Evolutionary conservation across 306 rosid genomes (phyloP).

Genomic region (Cicer yamashitae): DNA sequence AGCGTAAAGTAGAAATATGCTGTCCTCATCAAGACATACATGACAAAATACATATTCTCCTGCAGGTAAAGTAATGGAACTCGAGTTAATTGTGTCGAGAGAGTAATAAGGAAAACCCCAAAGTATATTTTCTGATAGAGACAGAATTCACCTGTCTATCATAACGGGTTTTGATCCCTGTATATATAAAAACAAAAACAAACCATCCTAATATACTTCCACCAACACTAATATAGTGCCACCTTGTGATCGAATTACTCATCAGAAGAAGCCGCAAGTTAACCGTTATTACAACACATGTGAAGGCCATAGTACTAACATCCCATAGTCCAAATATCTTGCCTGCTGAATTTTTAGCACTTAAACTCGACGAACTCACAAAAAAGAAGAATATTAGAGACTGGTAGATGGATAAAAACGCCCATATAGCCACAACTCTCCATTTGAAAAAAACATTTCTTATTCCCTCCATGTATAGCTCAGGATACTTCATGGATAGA

Average conservation of each 20-base stretch:
- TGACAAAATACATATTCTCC: conserved; percentile 84
- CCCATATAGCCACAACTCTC: conserved; percentile 92
- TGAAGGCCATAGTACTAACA: conserved; percentile 93
- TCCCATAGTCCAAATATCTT: conserved; percentile 89
- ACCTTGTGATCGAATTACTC: conserved; percentile 85
- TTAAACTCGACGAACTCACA: conserved; percentile 57
- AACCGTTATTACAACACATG: conserved; percentile 89
- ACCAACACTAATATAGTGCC: conserved; percentile 91
- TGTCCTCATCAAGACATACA: conserved; percentile 89
- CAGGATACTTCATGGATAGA: conserved; percentile 93
- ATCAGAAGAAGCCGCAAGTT: conserved; percentile 80
- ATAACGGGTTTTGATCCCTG: conserved; percentile 65
- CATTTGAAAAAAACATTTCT: conserved; percentile 77
- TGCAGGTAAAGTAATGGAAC: conserved; percentile 56
- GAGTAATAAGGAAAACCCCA: conserved; percentile 1
- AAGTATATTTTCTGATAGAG: conserved; percentile 29
- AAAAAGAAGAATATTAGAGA: conserved; percentile 80
- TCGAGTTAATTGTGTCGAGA: conserved; percentile 23
- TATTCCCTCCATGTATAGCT: conserved; percentile 90
- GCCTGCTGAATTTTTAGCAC: conserved; percentile 73
- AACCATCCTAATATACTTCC: conserved; percentile 97
- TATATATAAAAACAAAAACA: conserved; percentile 70
- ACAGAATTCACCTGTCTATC: conserved; percentile 67
- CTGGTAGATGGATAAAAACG: conserved; percentile 81
- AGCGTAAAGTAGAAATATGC: conserved; percentile 74